Evolutionary conservation across 2,329 filamentous ascomycete genomes (phyloP).

Genomic region (Claviceps paspali): DNA sequence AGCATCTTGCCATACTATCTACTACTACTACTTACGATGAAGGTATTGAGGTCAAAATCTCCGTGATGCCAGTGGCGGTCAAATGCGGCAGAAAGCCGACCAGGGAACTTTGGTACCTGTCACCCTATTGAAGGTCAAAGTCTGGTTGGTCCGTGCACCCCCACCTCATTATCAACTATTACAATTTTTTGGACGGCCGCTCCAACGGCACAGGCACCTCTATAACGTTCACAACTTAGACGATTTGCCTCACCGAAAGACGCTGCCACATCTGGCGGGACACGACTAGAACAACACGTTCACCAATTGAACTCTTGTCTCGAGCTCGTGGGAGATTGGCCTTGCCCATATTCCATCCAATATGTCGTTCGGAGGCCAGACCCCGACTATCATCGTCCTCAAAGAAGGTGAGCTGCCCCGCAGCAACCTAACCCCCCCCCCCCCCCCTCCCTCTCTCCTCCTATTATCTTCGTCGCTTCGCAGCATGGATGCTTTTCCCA

Average conservation of each 20-base stretch:
- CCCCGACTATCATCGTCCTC: constrained; percentile 93
- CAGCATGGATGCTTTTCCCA: constrained; percentile 5
- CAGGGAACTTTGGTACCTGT: not conserved
- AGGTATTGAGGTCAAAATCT: too few relatives aligned
- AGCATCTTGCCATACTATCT: too few relatives aligned
- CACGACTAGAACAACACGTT: not conserved
- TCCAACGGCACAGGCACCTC: not conserved
- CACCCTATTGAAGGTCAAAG: not conserved
- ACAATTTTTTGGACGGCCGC: constrained; percentile 6
- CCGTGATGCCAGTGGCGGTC: not conserved
- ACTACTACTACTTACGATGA: too few relatives aligned
- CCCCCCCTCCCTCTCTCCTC: too few relatives aligned
- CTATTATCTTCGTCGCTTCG: constrained; percentile 1
- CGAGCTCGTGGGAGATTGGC: constrained; percentile 6
- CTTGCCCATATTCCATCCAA: constrained; percentile 13
- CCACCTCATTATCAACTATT: not conserved
- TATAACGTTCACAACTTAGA: not conserved
- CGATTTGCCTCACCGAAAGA: not conserved
- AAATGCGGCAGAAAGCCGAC: not conserved
- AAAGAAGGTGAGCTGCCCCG: constrained; percentile 62
- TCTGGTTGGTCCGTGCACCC: constrained; percentile 1
- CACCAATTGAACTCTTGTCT: constrained; percentile 5
- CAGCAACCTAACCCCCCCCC: constrained; percentile 12
- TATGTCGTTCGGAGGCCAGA: constrained; percentile 96
- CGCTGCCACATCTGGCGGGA: not conserved